phyloP scores from a whole-genome alignment of 129 eudicot species.

The Flaveria sonorensis region DNA sequence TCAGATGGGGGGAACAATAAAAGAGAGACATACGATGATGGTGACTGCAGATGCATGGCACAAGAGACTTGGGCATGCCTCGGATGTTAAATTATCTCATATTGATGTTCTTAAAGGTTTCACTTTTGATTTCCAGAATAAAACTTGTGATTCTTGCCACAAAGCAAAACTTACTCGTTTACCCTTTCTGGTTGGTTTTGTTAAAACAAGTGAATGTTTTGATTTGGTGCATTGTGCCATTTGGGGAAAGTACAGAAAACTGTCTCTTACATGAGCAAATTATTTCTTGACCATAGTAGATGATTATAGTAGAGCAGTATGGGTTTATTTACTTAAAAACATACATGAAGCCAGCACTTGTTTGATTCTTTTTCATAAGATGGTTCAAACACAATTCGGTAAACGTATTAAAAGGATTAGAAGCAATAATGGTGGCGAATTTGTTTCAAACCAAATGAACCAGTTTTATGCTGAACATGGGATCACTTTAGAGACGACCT shows the following conservation, averaged over 20 bases:
- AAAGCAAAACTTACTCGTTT: background rate
- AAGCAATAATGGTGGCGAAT: no score
- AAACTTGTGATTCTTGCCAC: background rate
- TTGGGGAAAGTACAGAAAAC: background rate
- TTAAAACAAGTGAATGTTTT: background rate
- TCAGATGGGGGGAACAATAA: background rate
- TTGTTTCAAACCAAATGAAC: no score
- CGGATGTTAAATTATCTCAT: background rate
- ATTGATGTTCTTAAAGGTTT: background rate
- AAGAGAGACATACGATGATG: background rate
- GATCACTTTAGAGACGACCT: no score
- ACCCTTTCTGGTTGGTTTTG: background rate
- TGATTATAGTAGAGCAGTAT: background rate
- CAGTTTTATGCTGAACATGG: no score
- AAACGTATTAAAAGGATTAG: no score
- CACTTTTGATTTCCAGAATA: background rate
- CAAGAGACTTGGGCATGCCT: background rate
- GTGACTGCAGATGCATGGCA: background rate
- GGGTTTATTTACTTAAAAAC: background rate
- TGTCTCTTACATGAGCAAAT: background rate
- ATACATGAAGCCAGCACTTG: background rate
- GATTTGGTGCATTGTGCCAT: background rate
- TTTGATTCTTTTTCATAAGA: background rate
- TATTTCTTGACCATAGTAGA: background rate
- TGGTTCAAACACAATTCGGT: no score